These are phyloP conservation scores for Sicyos baderoa DNA, from an alignment of 306 rosid genomes.

Conservation along the genomic window DNA sequence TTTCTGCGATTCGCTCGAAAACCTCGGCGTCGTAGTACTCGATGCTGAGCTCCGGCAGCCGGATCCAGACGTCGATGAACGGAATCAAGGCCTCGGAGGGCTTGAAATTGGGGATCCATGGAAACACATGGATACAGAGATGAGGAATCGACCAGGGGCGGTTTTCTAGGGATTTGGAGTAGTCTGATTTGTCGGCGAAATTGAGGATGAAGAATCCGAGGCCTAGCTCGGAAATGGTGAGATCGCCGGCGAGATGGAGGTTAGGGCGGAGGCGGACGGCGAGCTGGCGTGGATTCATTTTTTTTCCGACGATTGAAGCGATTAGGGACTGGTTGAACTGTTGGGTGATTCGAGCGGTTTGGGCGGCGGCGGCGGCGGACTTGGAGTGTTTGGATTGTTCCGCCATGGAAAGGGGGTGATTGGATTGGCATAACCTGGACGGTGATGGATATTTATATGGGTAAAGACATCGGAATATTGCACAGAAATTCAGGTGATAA, in stretches of 20 bases:
- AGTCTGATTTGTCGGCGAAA: not conserved
- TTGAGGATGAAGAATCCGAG: not conserved
- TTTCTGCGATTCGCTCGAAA: not conserved
- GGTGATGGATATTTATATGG: too few relatives aligned
- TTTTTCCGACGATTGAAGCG: not conserved
- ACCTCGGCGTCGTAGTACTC: not conserved
- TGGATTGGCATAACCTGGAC: too few relatives aligned
- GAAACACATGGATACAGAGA: not conserved
- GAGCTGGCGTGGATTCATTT: not conserved
- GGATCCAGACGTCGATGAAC: not conserved
- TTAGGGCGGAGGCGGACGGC: not conserved
- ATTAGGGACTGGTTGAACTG: not conserved
- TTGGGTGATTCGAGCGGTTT: not conserved
- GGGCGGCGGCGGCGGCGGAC: too few relatives aligned
- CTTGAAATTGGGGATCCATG: conserved; percentile 11
- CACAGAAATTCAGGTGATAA: too few relatives aligned
- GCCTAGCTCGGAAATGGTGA: not conserved
- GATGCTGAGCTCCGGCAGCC: conserved; percentile 1
- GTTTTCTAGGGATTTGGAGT: not conserved
- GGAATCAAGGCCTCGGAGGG: not conserved
- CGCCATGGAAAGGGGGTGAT: too few relatives aligned
- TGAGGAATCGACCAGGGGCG: conserved; percentile 6
- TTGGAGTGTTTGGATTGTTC: too few relatives aligned
- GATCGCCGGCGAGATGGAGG: not conserved
- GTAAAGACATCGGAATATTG: too few relatives aligned